Conservation (phyloP, 1,284 basidiomycete species). For the Stygiomarasmius scandens region DNA sequence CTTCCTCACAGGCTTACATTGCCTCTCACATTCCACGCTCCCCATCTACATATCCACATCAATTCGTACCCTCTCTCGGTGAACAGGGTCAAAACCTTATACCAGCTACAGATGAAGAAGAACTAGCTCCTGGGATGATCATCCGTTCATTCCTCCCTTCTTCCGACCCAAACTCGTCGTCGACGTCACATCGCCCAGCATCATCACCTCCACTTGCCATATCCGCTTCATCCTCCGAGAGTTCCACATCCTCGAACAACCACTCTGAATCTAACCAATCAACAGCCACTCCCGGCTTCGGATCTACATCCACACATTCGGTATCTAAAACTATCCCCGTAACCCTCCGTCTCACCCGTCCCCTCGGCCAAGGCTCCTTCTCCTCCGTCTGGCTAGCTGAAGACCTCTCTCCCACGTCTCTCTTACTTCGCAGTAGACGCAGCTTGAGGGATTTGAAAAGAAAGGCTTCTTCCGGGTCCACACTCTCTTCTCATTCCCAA, state of each 20-base stretch:
- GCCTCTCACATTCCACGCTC: neutral
- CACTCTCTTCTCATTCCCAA: slow-evolving; percentile 3
- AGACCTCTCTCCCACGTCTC: slow-evolving; percentile 47
- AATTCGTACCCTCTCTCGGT: slow-evolving; percentile 5
- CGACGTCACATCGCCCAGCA: slow-evolving; percentile 17
- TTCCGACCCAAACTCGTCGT: slow-evolving; percentile 22
- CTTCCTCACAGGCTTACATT: neutral
- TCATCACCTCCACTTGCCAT: slow-evolving; percentile 12
- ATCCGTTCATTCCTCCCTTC: slow-evolving; percentile 27
- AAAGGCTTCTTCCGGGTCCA: slow-evolving; percentile 18
- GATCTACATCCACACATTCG: no score
- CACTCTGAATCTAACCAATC: neutral
- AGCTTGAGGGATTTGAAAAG: slow-evolving; percentile 39
- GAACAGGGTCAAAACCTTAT: slow-evolving; percentile 2
- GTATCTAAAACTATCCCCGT: slow-evolving; percentile 13
- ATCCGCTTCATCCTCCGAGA: slow-evolving; percentile 4
- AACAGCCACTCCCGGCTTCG: neutral
- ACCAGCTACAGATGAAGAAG: slow-evolving; percentile 10
- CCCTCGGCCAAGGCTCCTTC: slow-evolving; percentile 77
- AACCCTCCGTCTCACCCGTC: slow-evolving; percentile 49
- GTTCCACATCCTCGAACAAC: neutral
- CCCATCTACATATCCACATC: slow-evolving; percentile 7
- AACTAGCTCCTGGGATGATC: slow-evolving; percentile 17
- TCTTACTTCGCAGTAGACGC: slow-evolving; percentile 43
- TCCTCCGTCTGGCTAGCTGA: slow-evolving; percentile 77